Evolutionary conservation across 805 yeast species (phyloP).

Genomic region (Ogataea glucozyma): DNA sequence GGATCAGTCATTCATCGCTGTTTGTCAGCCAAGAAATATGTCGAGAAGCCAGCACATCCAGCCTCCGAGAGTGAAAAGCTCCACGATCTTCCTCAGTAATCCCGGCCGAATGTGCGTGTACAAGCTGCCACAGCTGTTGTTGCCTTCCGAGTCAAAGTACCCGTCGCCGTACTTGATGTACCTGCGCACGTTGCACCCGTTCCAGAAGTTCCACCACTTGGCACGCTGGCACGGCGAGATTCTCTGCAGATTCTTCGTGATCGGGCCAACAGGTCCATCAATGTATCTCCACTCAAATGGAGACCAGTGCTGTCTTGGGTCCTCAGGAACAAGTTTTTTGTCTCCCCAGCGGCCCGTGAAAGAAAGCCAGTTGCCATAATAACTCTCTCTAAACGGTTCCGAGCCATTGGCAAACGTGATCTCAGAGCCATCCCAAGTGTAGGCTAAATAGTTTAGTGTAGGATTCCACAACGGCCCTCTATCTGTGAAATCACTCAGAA

Average conservation of each 20-base stretch:
- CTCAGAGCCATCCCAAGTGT: constrained; percentile 66
- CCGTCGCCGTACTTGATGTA: constrained; percentile 84
- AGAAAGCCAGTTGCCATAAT: constrained; percentile 74
- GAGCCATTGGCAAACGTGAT: constrained; percentile 50
- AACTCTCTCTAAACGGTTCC: constrained; percentile 51
- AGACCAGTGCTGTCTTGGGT: constrained; percentile 82
- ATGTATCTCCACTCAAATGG: constrained; percentile 89
- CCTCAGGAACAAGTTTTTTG: constrained; percentile 59
- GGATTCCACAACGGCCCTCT: constrained; percentile 97
- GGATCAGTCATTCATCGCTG: no score
- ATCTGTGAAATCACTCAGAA: constrained; percentile 90
- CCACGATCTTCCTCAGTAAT: constrained; percentile 34
- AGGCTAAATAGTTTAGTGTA: constrained; percentile 73
- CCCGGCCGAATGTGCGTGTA: constrained; percentile 28
- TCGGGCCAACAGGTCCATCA: constrained; percentile 92
- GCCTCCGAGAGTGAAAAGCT: constrained; percentile 45
- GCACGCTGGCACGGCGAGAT: constrained; percentile 74
- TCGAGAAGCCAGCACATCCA: constrained; percentile 46
- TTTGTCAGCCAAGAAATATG: constrained; percentile 39
- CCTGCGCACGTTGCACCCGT: constrained; percentile 76
- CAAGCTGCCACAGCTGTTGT: constrained; percentile 64
- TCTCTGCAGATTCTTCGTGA: constrained; percentile 72
- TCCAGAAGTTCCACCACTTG: constrained; percentile 92
- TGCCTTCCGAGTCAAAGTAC: constrained; percentile 76
- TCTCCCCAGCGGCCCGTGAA: constrained; percentile 93